Percentiles rank a stretch among this genome's conserved stretches.
Evolutionary conservation across 306 rosid species (phyloP).

Genomic region (Ochetophila trinervis): DNA sequence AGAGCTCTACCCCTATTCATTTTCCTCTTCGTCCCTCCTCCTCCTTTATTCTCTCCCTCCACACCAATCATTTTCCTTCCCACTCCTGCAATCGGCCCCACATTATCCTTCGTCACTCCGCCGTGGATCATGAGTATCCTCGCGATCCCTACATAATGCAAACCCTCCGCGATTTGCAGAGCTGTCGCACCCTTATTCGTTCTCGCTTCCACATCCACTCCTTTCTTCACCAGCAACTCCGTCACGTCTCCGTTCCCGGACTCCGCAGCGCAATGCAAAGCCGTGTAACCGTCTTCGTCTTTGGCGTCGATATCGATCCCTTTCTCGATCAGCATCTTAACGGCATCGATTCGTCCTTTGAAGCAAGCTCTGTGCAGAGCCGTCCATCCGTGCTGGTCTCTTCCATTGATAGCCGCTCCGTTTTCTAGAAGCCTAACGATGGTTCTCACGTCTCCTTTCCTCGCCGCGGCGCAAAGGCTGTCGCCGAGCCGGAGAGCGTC

Average conservation of each 20-base stretch:
- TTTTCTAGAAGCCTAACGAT: slow-evolving; percentile 49
- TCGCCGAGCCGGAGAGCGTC: slow-evolving; percentile 68
- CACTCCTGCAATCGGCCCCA: neutral
- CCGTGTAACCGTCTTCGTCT: slow-evolving; percentile 82
- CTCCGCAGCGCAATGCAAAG: slow-evolving; percentile 71
- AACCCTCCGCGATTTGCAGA: slow-evolving; percentile 61
- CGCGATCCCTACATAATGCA: slow-evolving; percentile 57
- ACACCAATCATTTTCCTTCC: slow-evolving; percentile 16
- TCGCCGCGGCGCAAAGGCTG: slow-evolving; percentile 50
- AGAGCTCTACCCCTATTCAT: slow-evolving; percentile 32
- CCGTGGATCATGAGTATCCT: slow-evolving; percentile 67
- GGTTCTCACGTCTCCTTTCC: slow-evolving; percentile 64
- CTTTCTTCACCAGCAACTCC: slow-evolving; percentile 68
- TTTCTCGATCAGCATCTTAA: slow-evolving; percentile 43
- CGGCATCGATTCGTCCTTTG: slow-evolving; percentile 54
- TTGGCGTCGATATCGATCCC: slow-evolving; percentile 64
- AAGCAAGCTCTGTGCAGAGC: slow-evolving; percentile 75
- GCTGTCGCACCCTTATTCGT: slow-evolving; percentile 73
- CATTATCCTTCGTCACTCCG: slow-evolving; percentile 37
- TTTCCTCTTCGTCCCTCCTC: slow-evolving; percentile 25
- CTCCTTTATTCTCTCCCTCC: slow-evolving; percentile 15
- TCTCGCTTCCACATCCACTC: slow-evolving; percentile 60
- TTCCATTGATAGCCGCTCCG: slow-evolving; percentile 57
- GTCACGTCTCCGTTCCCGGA: slow-evolving; percentile 61
- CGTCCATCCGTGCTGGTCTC: slow-evolving; percentile 84